Base-by-base conservation (phyloP, 371 early-diverging fungal genomes). In the Nematocida minor region DNA sequence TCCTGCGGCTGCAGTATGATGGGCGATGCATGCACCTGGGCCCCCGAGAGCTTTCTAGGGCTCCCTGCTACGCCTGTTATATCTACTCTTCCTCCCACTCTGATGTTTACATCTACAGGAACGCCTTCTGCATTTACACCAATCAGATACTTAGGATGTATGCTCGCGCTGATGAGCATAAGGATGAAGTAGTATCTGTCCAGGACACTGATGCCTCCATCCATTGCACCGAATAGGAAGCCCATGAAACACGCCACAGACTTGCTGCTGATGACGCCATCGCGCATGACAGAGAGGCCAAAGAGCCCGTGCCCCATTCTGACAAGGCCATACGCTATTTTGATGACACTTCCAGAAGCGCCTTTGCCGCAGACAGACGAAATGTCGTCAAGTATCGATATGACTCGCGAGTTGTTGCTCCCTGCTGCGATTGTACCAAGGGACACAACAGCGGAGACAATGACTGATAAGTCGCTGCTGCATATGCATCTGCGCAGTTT, bases 341-440 rank as follows among this genome's bases (percentile, higher is more conserved):
- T 60, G 7, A 80, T 77, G 16, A 40, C 68, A 70, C 27, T 87
- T 66, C 90, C 88, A 78, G 91, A 90, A 4, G 92, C 87, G 79
- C 95, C 94, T 84, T 95, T 95, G 84, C 93, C 90, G 83, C 95
- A 93, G 87, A 92, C 95, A n/a, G 91, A 88, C 22, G 94, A 94
- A 34, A 96, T 87, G 81, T 94, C 93, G 66, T 97, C 88, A 67
- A 98, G 85, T 89, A 96, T 93, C 85, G 95, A 93, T 36, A 93
- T 93, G 44, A 97, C 87, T 44, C 95, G 89, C 2, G 97, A 94
- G 84, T 96, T 96, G 87, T 96, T 96, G n/a, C 96, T 96, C 62
- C 99, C 99, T 2, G 95, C 96, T 41, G 96, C 96, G 20, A 97
- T 92, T 60, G 96, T 83, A 57, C 99, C 99, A 91, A 98, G 92